Conservation (phyloP, 2,329 filamentous ascomycete genomes). For the Fusarium pininemorale region DNA sequence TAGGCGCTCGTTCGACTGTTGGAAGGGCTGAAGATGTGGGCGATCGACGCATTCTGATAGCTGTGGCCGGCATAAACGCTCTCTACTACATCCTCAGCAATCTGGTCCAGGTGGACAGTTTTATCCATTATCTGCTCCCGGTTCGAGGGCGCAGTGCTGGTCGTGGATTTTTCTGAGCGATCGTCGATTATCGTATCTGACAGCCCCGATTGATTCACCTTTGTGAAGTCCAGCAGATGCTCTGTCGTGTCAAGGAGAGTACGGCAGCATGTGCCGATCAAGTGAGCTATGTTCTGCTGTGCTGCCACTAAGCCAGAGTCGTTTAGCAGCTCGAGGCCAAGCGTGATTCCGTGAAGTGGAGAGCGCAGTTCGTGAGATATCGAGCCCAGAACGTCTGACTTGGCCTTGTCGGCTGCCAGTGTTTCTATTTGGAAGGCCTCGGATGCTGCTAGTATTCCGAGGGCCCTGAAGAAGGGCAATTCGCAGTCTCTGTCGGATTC, state of each 20-base stretch:
- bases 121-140: background rate
- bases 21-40: background rate
- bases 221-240: background rate
- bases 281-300: background rate
- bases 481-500: background rate
- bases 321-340: background rate
- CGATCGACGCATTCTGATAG: background rate
- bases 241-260: background rate
- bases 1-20: background rate
- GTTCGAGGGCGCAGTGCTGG: no score
- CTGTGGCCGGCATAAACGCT: conserved; percentile 1
- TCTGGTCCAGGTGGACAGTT: background rate
- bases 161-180: fast-evolving
- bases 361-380: conserved; percentile 2
- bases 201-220: background rate
- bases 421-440: background rate
- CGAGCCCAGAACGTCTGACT: background rate
- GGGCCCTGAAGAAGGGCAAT: background rate
- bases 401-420: background rate
- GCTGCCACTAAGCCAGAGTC: background rate
- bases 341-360: background rate
- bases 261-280: background rate
- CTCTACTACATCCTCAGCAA: background rate
- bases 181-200: fast-evolving
- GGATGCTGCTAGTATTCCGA: background rate